Base-by-base conservation (phyloP, 371 early-diverging fungal species). In the Apophysomyces variabilis region DNA sequence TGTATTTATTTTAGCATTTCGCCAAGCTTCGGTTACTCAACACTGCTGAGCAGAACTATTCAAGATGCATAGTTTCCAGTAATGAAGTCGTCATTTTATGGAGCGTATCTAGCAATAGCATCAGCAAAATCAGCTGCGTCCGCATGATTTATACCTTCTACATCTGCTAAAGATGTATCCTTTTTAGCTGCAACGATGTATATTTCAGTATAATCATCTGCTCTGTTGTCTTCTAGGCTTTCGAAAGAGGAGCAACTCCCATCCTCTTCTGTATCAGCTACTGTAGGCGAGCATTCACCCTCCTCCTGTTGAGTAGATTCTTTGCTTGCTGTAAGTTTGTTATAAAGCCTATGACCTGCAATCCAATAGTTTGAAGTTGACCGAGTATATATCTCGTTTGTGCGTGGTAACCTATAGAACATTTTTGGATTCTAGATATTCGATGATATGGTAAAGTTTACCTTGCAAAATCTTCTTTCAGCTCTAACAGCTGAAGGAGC, bases 291-390 rank as follows among this genome's bases (percentile, higher is more conserved):
- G 13, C 11, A 8, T 39, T 38, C 58, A 7, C 16, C 62, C 35
- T 65, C 44, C 8, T 54, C 61, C 3, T 64, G 46, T 38, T 69
- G 57, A 12, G 62, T 66, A 2, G 64, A 62, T 50, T 60, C 66
- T 57, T 68, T 21, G 54, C 21, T 61, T 58, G 38, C 47, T 16
- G 38, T 16, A 14, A 7, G 21, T 16, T 56, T 67, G 67, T 80
- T 76, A 18, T 79, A 83, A 37, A 82, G 64, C 41, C 87, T 73
- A 36, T 81, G 78, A 3, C 86, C 88, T 13, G 86, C 85, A 47
- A 89, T 72, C 89, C 89, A 89, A 64, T 85, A 76, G 57, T 87
- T 86, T 14, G 79, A 57, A 11, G 84, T 84, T 12, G 89, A 87
- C 16, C 85, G 75, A n/a, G 89, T 84, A 70, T 86, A 85, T 1